Conservation (phyloP, 208 protist species). For the Kentomonas sorsogonicus region DNA sequence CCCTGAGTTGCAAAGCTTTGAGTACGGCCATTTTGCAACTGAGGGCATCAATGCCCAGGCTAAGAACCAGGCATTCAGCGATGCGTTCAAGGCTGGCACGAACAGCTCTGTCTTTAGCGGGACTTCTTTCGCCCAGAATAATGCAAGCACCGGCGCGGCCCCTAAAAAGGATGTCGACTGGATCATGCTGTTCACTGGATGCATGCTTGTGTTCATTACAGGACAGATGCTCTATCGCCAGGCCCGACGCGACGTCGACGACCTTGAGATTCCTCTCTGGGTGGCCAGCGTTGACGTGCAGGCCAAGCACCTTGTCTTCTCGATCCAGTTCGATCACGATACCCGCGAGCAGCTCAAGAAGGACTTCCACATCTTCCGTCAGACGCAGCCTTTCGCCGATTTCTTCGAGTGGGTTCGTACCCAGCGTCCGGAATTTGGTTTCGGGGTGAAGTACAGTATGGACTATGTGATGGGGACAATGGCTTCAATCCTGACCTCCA, state of each 20-base stretch:
- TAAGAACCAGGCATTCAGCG: conserved; percentile 17
- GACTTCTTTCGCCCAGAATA: no score
- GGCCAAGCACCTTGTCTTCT: conserved; percentile 63
- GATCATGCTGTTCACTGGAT: conserved; percentile 58
- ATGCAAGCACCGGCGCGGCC: no score
- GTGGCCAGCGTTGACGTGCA: conserved; percentile 45
- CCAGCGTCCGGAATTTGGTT: conserved; percentile 49
- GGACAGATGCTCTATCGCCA: conserved; percentile 51
- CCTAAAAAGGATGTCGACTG: conserved; percentile 38
- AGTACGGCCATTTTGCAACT: conserved; percentile 63
- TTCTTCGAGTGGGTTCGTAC: conserved; percentile 62
- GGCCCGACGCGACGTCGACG: conserved; percentile 26
- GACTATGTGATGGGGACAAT: conserved; percentile 31
- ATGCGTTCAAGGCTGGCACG: conserved; percentile 13
- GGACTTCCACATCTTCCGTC: conserved; percentile 36
- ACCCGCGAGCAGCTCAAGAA: conserved; percentile 40
- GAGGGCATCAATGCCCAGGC: conserved; percentile 24
- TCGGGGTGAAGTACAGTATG: conserved; percentile 31
- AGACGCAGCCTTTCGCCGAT: conserved; percentile 40
- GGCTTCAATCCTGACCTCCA: conserved; percentile 26
- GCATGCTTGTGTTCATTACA: conserved; percentile 48
- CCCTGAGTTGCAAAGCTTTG: conserved; percentile 27
- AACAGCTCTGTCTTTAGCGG: no score
- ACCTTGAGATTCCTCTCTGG: conserved; percentile 55
- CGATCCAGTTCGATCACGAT: conserved; percentile 48